Evolutionary conservation across 2,329 filamentous ascomycete species (phyloP).

Genomic region (Lomentospora prolificans): DNA sequence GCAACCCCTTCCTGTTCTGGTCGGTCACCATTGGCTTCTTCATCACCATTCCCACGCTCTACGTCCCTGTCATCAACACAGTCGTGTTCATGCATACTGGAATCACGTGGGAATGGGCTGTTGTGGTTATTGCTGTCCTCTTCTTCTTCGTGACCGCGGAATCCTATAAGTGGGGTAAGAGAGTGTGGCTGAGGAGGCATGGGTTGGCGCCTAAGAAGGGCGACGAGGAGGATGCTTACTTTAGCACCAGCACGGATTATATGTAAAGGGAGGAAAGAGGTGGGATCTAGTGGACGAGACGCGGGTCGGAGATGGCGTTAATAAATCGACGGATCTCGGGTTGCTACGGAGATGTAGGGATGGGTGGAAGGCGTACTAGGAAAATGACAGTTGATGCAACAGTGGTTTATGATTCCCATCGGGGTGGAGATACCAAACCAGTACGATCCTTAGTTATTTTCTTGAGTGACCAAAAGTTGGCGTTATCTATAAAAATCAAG

Average conservation of each 20-base stretch:
- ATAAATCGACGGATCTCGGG: too few species aligned
- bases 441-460: too few species aligned
- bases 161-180: conserved; percentile 57
- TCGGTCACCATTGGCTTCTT: conserved; percentile 42
- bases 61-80: conserved; percentile 59
- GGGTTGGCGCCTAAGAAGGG: conserved; percentile 14
- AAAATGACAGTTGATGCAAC: too few species aligned
- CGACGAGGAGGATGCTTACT: conserved; percentile 9
- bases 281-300: background rate
- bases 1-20: conserved; percentile 43
- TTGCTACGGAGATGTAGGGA: background rate
- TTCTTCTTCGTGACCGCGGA: conserved; percentile 58
- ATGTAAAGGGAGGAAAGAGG: background rate
- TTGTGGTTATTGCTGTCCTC: conserved; percentile 50
- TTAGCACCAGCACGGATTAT: background rate
- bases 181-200: conserved; percentile 36
- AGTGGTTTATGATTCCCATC: too few species aligned
- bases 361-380: too few species aligned
- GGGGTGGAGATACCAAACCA: too few species aligned
- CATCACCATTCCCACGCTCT: conserved; percentile 49
- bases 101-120: conserved; percentile 61
- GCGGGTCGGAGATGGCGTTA: too few species aligned
- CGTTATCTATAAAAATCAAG: too few species aligned
- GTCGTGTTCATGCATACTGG: conserved; percentile 55
- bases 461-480: too few species aligned